phyloP scores from a whole-genome alignment of 2,329 filamentous ascomycete genomes.

The Septoria linicola region DNA sequence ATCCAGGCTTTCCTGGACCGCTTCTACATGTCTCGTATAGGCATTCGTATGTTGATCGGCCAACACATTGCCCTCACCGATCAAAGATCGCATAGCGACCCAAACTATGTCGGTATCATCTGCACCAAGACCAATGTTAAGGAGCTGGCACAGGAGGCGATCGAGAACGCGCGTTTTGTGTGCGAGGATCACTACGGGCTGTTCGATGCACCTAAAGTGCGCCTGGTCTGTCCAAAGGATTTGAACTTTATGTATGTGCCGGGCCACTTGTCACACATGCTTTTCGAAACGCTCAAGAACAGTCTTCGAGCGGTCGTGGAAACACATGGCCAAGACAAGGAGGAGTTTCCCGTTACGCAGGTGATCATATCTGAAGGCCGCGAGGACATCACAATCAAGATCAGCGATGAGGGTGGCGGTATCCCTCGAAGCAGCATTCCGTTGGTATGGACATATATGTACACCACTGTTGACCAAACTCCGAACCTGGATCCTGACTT shows the following conservation, averaged over 20 bases:
- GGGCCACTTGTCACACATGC: constrained; percentile 98
- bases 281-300: constrained; percentile 99
- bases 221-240: constrained; percentile 82
- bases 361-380: constrained; percentile 97
- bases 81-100: constrained; percentile 83
- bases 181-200: constrained; percentile 98
- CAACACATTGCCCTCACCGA: constrained; percentile 97
- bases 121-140: constrained; percentile 97
- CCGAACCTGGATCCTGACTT: constrained; percentile 95
- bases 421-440: constrained; percentile 92
- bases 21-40: constrained; percentile 99
- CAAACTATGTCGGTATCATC: constrained; percentile 96
- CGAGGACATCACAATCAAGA: constrained; percentile 98
- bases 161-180: constrained; percentile 98
- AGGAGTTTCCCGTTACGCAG: constrained; percentile 94
- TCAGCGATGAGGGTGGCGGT: constrained; percentile 93
- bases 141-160: constrained; percentile 92
- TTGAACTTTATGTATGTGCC: constrained; percentile 99
- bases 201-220: constrained; percentile 93
- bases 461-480: constrained; percentile 95
- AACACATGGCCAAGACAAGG: constrained; percentile 88
- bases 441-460: constrained; percentile 99
- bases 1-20: constrained; percentile 97
- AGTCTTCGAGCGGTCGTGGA: constrained; percentile 95
- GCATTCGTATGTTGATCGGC: constrained; percentile 97